Evolutionary conservation across 352 stramenopile species (phyloP).

Genomic region (Phytopythium sindhum): DNA sequence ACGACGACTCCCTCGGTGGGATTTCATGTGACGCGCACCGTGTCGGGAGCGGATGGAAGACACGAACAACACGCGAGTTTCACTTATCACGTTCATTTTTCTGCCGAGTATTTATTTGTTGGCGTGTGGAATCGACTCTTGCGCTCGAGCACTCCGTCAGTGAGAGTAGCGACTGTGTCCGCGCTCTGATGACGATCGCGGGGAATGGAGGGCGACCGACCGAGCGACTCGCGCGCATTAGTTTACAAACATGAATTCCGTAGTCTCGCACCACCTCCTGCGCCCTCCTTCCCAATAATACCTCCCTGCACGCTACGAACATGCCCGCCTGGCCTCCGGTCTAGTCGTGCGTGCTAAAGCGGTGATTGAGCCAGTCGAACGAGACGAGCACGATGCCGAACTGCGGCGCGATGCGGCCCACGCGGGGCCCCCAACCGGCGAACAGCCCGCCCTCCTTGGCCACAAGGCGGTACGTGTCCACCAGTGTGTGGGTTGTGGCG

Average conservation of each 20-base stretch:
- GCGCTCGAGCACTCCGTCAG: background rate
- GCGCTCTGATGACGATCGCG: background rate
- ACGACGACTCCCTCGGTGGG: background rate
- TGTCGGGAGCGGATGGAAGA: background rate
- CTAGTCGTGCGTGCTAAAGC: conserved; percentile 29
- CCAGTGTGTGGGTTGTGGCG: conserved; percentile 36
- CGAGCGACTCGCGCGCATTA: background rate
- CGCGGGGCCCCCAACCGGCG: conserved; percentile 62
- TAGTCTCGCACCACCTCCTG: background rate
- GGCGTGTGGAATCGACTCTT: background rate
- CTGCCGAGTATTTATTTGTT: background rate
- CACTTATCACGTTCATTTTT: background rate
- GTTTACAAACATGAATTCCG: conserved; percentile 4
- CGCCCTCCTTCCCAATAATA: background rate
- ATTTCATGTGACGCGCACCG: background rate
- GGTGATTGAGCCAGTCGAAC: conserved; percentile 78
- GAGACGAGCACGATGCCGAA: conserved; percentile 80
- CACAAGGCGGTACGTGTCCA: conserved; percentile 52
- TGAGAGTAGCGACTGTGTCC: background rate
- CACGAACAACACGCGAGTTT: background rate
- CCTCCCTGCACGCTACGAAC: background rate
- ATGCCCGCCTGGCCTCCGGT: background rate
- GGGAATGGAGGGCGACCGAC: background rate
- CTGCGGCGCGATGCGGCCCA: conserved; percentile 73
- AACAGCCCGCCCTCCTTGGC: conserved; percentile 63